These are phyloP conservation scores for Leishmania lainsoni DNA, from an alignment of 208 protist species.

Conservation along the genomic window DNA sequence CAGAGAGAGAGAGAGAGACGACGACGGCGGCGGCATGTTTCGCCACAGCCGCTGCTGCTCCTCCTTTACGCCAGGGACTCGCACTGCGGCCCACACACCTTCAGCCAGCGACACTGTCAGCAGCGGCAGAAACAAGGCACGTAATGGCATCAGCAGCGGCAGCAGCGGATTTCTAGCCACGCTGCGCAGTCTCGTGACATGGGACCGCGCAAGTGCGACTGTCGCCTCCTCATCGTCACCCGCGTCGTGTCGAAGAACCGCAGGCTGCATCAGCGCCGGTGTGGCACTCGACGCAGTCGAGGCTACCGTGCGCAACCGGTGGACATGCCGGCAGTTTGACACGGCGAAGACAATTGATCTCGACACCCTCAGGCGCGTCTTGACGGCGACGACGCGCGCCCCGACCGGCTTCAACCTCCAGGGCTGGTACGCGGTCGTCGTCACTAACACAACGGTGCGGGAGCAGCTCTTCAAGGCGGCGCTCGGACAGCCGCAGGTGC, in stretches of 20 bases:
- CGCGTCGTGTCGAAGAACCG: background rate
- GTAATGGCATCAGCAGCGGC: background rate
- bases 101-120: no score
- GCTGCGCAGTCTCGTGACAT: slow-evolving; percentile 40
- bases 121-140: background rate
- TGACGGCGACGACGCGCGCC: slow-evolving; percentile 56
- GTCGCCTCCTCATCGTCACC: slow-evolving; percentile 8
- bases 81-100: no score
- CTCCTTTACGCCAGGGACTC: no score
- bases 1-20: background rate
- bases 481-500: slow-evolving; percentile 72
- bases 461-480: slow-evolving; percentile 52
- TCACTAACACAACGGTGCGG: slow-evolving; percentile 46
- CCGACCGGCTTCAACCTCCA: slow-evolving; percentile 88
- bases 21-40: background rate
- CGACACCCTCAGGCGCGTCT: slow-evolving; percentile 43
- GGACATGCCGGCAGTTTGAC: slow-evolving; percentile 71
- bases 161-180: slow-evolving; percentile 19
- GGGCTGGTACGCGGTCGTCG: slow-evolving; percentile 84
- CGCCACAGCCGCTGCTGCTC: background rate
- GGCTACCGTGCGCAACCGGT: slow-evolving; percentile 38
- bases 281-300: slow-evolving; percentile 26
- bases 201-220: slow-evolving; percentile 42
- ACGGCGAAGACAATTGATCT: slow-evolving; percentile 36
- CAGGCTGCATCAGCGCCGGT: background rate